Evolutionary conservation across 371 early-diverging fungal genomes (phyloP).

Genomic region (Mucor circinelloides): DNA sequence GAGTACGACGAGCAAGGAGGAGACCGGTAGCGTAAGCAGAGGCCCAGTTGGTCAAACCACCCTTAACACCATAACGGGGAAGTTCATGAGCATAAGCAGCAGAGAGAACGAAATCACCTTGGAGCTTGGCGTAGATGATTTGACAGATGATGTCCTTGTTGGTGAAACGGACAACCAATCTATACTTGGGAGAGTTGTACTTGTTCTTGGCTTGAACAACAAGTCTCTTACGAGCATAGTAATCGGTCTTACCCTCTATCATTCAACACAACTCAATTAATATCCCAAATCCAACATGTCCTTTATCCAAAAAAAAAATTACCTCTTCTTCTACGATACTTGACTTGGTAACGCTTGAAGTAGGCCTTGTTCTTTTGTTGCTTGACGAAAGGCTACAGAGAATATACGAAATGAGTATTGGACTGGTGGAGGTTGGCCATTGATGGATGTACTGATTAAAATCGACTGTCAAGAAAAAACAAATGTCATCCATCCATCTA

Average conservation of each 20-base stretch:
- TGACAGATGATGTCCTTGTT: conserved; percentile 98
- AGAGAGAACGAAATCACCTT: conserved; percentile 97
- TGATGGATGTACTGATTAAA: neutral
- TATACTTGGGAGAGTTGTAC: conserved; percentile 99
- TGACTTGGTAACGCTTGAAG: conserved; percentile 99
- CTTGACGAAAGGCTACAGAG: conserved; percentile 47
- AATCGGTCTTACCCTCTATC: conserved; percentile 99
- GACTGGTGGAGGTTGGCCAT: neutral
- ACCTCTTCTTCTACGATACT: conserved; percentile 98
- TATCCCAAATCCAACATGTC: neutral
- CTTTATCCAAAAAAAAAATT: conserved; percentile 26
- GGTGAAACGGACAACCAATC: conserved; percentile 99
- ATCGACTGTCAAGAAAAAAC: neutral
- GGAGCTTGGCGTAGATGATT: conserved; percentile 97
- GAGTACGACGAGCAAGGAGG: conserved; percentile 95
- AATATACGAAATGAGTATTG: neutral
- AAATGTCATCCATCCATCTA: conserved; percentile 4
- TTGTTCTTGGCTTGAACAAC: conserved; percentile 99
- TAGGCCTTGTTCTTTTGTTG: conserved; percentile 77
- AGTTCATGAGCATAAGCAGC: conserved; percentile 99
- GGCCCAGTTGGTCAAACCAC: conserved; percentile 99
- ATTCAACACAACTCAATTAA: neutral
- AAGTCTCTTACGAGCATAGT: conserved; percentile 99
- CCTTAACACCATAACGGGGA: conserved; percentile 96
- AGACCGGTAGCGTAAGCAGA: conserved; percentile 99